phyloP scores from a whole-genome alignment of 139 green algal genomes.

The Chlorella vulgaris region DNA sequence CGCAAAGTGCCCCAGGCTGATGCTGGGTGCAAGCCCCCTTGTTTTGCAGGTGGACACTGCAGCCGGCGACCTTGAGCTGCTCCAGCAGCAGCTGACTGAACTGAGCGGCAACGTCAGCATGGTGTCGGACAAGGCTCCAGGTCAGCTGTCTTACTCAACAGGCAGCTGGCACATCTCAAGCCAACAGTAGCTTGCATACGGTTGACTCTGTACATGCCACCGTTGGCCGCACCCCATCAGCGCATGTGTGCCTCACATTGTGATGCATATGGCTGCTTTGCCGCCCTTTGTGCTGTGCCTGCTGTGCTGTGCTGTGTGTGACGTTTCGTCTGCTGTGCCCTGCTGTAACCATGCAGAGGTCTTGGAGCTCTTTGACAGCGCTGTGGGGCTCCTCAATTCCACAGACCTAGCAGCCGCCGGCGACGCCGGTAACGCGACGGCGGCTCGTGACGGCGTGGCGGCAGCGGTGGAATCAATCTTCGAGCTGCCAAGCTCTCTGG shows the following conservation, averaged over 20 bases:
- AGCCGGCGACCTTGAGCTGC: background rate
- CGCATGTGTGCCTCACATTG: background rate
- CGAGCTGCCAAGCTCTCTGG: background rate
- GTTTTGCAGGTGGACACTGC: background rate
- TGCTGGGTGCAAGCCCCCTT: too few relatives aligned
- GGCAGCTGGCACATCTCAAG: too few relatives aligned
- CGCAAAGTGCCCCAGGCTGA: too few relatives aligned
- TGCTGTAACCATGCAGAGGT: too few relatives aligned
- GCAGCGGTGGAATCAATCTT: background rate
- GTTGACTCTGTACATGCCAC: background rate
- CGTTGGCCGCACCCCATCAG: background rate
- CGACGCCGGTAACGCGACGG: background rate
- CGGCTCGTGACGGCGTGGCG: background rate
- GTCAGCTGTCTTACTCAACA: too few relatives aligned
- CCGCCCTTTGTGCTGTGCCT: too few relatives aligned
- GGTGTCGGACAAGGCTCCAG: too few relatives aligned
- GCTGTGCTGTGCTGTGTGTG: too few relatives aligned
- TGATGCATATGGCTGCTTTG: too few relatives aligned
- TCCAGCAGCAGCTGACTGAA: background rate
- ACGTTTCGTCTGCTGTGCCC: background rate
- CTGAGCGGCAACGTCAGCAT: constrained; percentile 5
- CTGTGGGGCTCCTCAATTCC: background rate
- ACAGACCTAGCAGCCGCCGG: background rate
- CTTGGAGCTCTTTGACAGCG: background rate
- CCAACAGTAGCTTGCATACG: too few relatives aligned